Conservation (phyloP, 2,329 filamentous ascomycete species). For the Hysterium pulicare region DNA sequence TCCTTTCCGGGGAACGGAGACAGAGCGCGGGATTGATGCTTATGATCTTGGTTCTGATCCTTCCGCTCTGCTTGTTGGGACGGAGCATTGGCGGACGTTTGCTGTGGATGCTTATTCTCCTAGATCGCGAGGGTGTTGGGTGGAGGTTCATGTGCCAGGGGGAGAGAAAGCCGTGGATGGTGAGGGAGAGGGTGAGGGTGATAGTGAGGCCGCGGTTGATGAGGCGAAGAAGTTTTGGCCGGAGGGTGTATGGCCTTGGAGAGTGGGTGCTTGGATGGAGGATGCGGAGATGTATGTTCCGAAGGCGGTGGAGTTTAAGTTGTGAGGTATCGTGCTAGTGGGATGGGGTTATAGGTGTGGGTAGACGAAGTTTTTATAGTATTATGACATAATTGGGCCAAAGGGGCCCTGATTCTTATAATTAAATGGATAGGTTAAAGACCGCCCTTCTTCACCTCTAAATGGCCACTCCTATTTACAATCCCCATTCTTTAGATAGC, state of each 20-base stretch:
- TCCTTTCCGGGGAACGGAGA: not conserved
- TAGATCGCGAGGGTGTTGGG: slow-evolving; percentile 26
- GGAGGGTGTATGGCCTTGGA: slow-evolving; percentile 17
- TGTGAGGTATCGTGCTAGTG: too few relatives aligned
- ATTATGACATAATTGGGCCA: too few relatives aligned
- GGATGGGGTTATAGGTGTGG: too few relatives aligned
- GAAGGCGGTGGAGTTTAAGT: slow-evolving; percentile 24
- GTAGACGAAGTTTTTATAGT: too few relatives aligned
- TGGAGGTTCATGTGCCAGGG: slow-evolving; percentile 11
- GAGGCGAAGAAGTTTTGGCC: slow-evolving; percentile 21
- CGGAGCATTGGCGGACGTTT: slow-evolving; percentile 23
- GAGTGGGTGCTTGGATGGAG: slow-evolving; percentile 28
- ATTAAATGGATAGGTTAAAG: too few relatives aligned
- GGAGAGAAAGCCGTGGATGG: not conserved
- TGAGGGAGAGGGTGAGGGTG: not conserved
- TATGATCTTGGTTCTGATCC: slow-evolving; percentile 22
- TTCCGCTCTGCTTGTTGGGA: slow-evolving; percentile 19
- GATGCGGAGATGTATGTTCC: slow-evolving; percentile 21
- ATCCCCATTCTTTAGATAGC: too few relatives aligned
- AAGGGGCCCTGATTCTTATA: too few relatives aligned
- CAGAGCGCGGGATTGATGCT: slow-evolving; percentile 12
- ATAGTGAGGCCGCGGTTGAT: slow-evolving; percentile 4
- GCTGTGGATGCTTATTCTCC: slow-evolving; percentile 15
- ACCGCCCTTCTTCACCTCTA: too few relatives aligned
- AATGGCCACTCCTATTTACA: too few relatives aligned